Conservation (phyloP, 306 rosid genomes). For the Quercus aquifolioides region DNA sequence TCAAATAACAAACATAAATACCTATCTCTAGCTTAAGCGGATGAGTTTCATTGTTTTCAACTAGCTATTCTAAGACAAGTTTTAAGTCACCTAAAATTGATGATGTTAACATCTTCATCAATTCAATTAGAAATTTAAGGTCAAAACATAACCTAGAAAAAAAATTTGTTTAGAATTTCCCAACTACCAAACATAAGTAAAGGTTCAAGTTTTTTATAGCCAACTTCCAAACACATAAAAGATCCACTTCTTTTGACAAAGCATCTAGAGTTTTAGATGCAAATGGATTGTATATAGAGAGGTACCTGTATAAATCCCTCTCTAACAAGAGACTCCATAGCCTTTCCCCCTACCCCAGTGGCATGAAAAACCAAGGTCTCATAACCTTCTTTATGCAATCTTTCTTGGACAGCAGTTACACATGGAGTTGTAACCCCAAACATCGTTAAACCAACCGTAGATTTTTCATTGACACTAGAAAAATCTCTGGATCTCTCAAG, state of each 20-base stretch:
- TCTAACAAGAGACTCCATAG: conserved; percentile 87
- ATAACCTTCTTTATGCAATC: conserved; percentile 69
- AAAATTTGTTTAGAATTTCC: not conserved
- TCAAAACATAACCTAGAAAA: not conserved
- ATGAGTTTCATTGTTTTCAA: not conserved
- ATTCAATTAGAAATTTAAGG: not conserved
- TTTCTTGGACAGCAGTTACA: conserved; percentile 62
- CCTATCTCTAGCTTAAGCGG: not conserved
- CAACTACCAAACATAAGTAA: not conserved
- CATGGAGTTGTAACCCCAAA: conserved; percentile 90
- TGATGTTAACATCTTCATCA: not conserved
- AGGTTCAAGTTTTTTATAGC: not conserved
- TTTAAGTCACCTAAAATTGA: not conserved
- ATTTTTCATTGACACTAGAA: conserved; percentile 30
- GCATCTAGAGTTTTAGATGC: not conserved
- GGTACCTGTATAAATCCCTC: conserved; percentile 88
- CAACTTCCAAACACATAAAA: not conserved
- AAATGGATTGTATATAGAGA: not conserved
- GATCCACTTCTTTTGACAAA: not conserved
- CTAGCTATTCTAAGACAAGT: not conserved
- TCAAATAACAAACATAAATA: not conserved
- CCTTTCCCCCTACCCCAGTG: conserved; percentile 94
- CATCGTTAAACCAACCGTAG: conserved; percentile 81
- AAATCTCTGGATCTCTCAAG: conserved; percentile 36
- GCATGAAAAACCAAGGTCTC: conserved; percentile 89